Evolutionary conservation across 306 rosid species (phyloP), one percentile per base, ranked within the genome.

Genomic region (Castanopsis chinensis): DNA sequence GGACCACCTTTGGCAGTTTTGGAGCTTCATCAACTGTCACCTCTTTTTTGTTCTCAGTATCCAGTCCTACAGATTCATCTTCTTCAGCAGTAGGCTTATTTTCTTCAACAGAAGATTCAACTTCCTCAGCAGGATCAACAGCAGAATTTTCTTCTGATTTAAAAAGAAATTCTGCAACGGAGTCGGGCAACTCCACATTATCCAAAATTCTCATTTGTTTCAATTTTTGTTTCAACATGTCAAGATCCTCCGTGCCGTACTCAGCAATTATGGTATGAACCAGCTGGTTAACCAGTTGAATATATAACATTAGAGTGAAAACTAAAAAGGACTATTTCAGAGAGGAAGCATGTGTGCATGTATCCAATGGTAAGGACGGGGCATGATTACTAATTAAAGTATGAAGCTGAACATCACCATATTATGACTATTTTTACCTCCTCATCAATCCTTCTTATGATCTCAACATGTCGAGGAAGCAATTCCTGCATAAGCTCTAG

Each of bases 381-480:
- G 5, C 58, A 53, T 53, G 58, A 53, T 53, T 55, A 19, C 60
- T 55, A 19, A 55, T 55, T n/a, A 19, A 55, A 55, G n/a, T 55
- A 5, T 55, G 60, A 55, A 17, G 60, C 60, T 55, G 3, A n/a
- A 55, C n/a, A 19, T 55, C 60, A 5, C 21, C 60, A 5, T 19
- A 55, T 19, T 55, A 19, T 17, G 23, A 15, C n/a, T 55, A 7
- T 55, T 19, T 14, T 86, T 87, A 95, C 99, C 97, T 95, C 97
- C 84, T 93, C 97, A 78, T 95, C 99, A 74, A 95, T 93, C 91
- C 84, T 71, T 83, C 90, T 88, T 76, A 93, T 89, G 69, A 95
- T 93, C 90, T 95, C 97, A 76, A 91, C 90, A 83, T 95, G 99
- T 71, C 96, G 96, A 74, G 99, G 99, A 83, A 95, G 99, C 69